Base-by-base conservation (phyloP, 345 rosid genomes). In the Eucalyptus curtisii region DNA sequence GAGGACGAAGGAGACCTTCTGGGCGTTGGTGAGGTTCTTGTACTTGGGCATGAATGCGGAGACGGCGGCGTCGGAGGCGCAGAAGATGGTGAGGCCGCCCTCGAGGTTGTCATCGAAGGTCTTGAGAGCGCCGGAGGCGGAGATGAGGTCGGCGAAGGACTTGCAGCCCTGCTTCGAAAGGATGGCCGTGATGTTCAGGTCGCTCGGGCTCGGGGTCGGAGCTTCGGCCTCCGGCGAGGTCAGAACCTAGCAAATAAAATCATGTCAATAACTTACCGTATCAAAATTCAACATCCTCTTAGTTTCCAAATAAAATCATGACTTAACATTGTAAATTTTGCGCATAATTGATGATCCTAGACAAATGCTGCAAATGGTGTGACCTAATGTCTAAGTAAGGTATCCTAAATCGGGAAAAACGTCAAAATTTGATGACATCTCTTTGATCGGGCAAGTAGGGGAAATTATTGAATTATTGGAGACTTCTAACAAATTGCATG, bases 11-110 rank as follows among this genome's bases (percentile, higher is more conserved):
- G 98, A 95, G 68, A 89, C 89, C 88, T 97, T 96, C 89, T 95
- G 94, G 9, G 98, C 88, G 1, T 94, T 91, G 6, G 99, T 95
- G 20, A 98, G 90, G 71, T 96, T 94, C 94, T 96, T 97, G 94
- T 92, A 95, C 82, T 90, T 94, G 1, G 98, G 96, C 92, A 93
- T 90, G 92, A 98, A 97, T 5, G 92, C 92, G 31, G 88, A 93
- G 55, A 97, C 88, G 15, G 93, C 95, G 44, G 88, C 76, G 88
- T 98, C 99, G 42, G 96, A 88, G 6, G 98, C 96, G 90, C 99
- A 98, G 88, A 98, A 98, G 87, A 98, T 98, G 16, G 99, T 96
- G 48, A 98, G 91, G 19, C 99, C 99, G 42, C 97, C 98, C 50
- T 96, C 98, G 9, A 95, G 91, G 68, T 94, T 95, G 24, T 95